These are phyloP conservation scores for Leishmania aethiopica DNA, from an alignment of 208 protist genomes.

Conservation along the genomic window DNA sequence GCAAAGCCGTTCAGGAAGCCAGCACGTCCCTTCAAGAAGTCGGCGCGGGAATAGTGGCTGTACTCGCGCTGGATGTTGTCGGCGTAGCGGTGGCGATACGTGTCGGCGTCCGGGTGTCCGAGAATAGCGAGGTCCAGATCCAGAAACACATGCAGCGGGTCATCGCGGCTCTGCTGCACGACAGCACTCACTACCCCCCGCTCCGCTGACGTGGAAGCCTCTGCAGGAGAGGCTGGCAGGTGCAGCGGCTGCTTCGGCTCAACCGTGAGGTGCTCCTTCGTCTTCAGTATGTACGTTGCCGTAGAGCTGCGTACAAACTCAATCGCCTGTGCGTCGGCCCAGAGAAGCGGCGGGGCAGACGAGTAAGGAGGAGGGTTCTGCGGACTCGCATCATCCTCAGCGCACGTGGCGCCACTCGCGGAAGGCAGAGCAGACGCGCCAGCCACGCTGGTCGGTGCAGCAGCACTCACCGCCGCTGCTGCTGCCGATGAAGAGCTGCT, in stretches of 20 bases:
- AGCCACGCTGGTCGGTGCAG: background rate
- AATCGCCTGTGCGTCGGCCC: constrained; percentile 14
- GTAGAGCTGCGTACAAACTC: constrained; percentile 26
- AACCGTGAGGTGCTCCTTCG: constrained; percentile 31
- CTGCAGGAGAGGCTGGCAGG: constrained; percentile 7
- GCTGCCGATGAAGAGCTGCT: background rate
- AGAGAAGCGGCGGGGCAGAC: constrained; percentile 12
- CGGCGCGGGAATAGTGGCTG: constrained; percentile 36
- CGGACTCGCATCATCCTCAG: background rate
- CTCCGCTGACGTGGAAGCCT: background rate
- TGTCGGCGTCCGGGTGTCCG: constrained; percentile 37
- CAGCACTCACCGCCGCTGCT: background rate
- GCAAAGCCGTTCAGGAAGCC: constrained; percentile 53
- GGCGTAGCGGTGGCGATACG: constrained; percentile 41
- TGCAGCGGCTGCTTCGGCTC: constrained; percentile 1
- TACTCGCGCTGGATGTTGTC: constrained; percentile 65
- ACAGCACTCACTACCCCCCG: background rate
- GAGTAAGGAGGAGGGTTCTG: background rate
- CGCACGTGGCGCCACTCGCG: background rate
- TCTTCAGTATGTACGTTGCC: constrained; percentile 24
- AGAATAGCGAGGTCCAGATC: constrained; percentile 80
- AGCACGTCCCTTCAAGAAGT: constrained; percentile 54
- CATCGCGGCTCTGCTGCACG: constrained; percentile 4
- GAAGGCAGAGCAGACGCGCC: background rate
- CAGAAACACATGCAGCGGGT: constrained; percentile 48